A percentile compares a stretch with the other conserved stretches of the same genome.
These are phyloP conservation scores for Tephrocybe sp. DNA, from an alignment of 768 basidiomycete species.

Conservation along the genomic window DNA sequence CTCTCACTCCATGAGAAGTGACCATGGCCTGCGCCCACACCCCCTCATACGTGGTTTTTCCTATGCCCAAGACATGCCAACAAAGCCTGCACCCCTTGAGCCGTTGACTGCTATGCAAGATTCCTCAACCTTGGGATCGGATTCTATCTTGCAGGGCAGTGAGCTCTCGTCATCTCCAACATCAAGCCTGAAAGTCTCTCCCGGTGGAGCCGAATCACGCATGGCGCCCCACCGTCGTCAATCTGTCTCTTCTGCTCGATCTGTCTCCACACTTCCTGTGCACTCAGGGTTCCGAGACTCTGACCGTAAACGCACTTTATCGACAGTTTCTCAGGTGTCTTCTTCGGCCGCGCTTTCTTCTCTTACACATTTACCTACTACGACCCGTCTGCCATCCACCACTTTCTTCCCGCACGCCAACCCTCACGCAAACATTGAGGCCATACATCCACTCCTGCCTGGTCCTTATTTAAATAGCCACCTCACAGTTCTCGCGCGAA, in stretches of 20 bases:
- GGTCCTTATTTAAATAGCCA: slow-evolving; percentile 71
- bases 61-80: slow-evolving; percentile 45
- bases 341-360: slow-evolving; percentile 58
- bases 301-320: slow-evolving; percentile 54
- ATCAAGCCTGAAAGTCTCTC: slow-evolving; percentile 28
- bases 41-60: slow-evolving; percentile 77
- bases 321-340: slow-evolving; percentile 52
- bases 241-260: slow-evolving; percentile 54
- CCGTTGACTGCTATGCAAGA: slow-evolving; percentile 62
- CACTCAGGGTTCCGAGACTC: slow-evolving; percentile 31
- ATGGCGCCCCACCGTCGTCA: slow-evolving; percentile 36
- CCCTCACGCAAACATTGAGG: slow-evolving; percentile 51
- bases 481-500: slow-evolving; percentile 61
- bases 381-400: slow-evolving; percentile 43
- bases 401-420: slow-evolving; percentile 66
- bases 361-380: slow-evolving; percentile 49
- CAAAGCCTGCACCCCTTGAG: slow-evolving; percentile 51
- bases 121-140: slow-evolving; percentile 36
- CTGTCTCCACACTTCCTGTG: slow-evolving; percentile 56
- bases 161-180: slow-evolving; percentile 30
- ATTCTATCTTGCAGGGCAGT: slow-evolving; percentile 18
- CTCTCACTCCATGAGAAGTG: slow-evolving; percentile 46
- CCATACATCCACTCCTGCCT: slow-evolving; percentile 68
- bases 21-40: slow-evolving; percentile 57
- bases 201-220: slow-evolving; percentile 21